Evolutionary conservation across 352 stramenopile genomes (phyloP), one percentile per base, ranked within the genome.

Genomic region (Phytophthora gonapodyides): DNA sequence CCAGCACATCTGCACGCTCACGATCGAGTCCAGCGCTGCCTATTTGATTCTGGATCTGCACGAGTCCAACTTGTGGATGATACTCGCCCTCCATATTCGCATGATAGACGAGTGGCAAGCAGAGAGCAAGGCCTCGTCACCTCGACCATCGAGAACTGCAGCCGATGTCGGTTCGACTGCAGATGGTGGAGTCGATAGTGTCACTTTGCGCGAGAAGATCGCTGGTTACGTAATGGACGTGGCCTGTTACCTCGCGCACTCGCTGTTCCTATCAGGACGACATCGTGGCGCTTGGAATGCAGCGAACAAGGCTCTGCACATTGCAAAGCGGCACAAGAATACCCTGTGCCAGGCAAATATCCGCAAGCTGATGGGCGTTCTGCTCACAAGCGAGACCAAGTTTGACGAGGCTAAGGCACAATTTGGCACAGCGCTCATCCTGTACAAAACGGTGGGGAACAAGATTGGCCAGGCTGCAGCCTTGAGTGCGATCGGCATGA

Each of bases 21-120:
- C 82, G 7, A 69, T 83, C 9, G 78, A 84, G 50, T 93, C 84
- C 6, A 90, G 71, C 21, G 84, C 84, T 5, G 80, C 84, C 27
- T 93, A 93, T 49, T 55, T 93, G 69, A 88, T 93, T 43, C 50
- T 93, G 11, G 84, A 93, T 40, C 77, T 91, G 50, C 82, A 91
- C 30, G 82, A 93, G 41, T 85, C 84, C 17, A 93, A 93, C 41
- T 35, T 91, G 42, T 93, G 84, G 84, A 91, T 91, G 77, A 78
- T 87, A 47, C 55, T 93, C 5, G 82, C 91, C 60, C 73, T 89
- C 6, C 84, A 91, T 50, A 69, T 90, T 31, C 69, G 77, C 6
- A 86, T 89, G 68, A 77, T 90, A 35, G 80, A 92, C 35, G 81
- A 90, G 42, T 88, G 78, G 78, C 56, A 66, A 33, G 44, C 33